phyloP scores from a whole-genome alignment of 2,329 filamentous ascomycete species.

The Thermoascus crustaceus region DNA sequence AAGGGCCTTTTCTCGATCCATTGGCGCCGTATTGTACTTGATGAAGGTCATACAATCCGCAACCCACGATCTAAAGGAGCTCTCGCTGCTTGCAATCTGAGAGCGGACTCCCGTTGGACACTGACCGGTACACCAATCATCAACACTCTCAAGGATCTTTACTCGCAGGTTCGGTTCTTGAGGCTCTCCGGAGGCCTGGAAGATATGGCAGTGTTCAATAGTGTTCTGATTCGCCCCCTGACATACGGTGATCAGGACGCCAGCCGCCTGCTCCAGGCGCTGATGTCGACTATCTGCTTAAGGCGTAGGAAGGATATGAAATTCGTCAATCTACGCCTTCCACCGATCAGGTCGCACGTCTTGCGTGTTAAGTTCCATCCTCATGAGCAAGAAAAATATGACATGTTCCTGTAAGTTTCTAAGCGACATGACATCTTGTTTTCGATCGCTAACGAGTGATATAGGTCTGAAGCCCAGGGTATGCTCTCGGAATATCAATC shows the following conservation, averaged over 20 bases:
- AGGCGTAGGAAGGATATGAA: slow-evolving; percentile 80
- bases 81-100: slow-evolving; percentile 57
- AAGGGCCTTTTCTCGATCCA: slow-evolving; percentile 54
- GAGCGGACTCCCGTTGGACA: slow-evolving; percentile 68
- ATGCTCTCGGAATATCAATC: slow-evolving; percentile 54
- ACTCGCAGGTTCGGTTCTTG: slow-evolving; percentile 70
- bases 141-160: slow-evolving; percentile 73
- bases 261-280: slow-evolving; percentile 59
- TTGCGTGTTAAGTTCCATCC: slow-evolving; percentile 65
- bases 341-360: slow-evolving; percentile 67
- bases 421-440: background rate
- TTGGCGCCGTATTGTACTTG: slow-evolving; percentile 73
- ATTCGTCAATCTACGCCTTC: slow-evolving; percentile 74
- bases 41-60: slow-evolving; percentile 76
- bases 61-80: slow-evolving; percentile 68
- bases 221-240: slow-evolving; percentile 61
- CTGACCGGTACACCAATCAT: slow-evolving; percentile 75
- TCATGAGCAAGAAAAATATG: slow-evolving; percentile 70
- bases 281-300: slow-evolving; percentile 75
- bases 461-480: slow-evolving; percentile 63
- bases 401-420: slow-evolving; percentile 55
- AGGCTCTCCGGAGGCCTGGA: slow-evolving; percentile 68
- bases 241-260: slow-evolving; percentile 49
- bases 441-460: slow-evolving; percentile 18
- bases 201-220: slow-evolving; percentile 64